Base-by-base conservation (phyloP, 2,329 filamentous ascomycete genomes). In the Myrmaecium sp. region DNA sequence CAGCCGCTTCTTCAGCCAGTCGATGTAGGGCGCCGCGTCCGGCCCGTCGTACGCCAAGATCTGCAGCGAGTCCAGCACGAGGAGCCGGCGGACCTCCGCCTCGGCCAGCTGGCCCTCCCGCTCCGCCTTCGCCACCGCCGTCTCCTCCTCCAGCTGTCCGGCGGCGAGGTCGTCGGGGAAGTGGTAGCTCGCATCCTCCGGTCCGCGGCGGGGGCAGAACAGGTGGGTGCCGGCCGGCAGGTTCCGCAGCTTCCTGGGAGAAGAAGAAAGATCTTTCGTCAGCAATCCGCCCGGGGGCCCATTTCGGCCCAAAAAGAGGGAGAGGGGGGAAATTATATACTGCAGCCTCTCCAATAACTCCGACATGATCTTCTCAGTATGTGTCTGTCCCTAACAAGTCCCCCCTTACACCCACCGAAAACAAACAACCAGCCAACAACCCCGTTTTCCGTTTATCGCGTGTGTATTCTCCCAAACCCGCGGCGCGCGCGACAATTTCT, bases 31-130 rank as follows among this genome's bases (percentile, higher is more conserved):
- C 18, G 39, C 37, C n/a, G 59, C 60, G 30, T 61, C 57, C 1
- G 49, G 44, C 7, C 58, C 58, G 24, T 63, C 54, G 27, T 49
- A 62, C 3, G 59, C 58, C 27, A 64, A 38, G 28, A 64, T 58
- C 35, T 54, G 47, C 21, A 55, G 43, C 3, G 52, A 52, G 19
- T 54, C 46, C 16, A 64, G 36, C 2, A 55, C 47, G 16, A 52
- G 35, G 36, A 49, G 48, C 38, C 51, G 55, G 25, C 56, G 41
- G 14, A 47, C 38, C 23, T 52, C 39, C 9, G 55, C 54, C 33
- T 54, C 46, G 30, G 46, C 31, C 14, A 60, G 35, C 30, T 43
- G 44, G 17, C 37, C 17, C 25, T 41, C 37, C 18, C 49, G 40
- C 42, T 53, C 31, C 18, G 35, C 18, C 31, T 40, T 34, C 36